Percentiles rank a stretch among this genome's conserved stretches.
These are phyloP conservation scores for Przewalskia tangutica DNA, from an alignment of 257 asterid genomes.

Conservation along the genomic window DNA sequence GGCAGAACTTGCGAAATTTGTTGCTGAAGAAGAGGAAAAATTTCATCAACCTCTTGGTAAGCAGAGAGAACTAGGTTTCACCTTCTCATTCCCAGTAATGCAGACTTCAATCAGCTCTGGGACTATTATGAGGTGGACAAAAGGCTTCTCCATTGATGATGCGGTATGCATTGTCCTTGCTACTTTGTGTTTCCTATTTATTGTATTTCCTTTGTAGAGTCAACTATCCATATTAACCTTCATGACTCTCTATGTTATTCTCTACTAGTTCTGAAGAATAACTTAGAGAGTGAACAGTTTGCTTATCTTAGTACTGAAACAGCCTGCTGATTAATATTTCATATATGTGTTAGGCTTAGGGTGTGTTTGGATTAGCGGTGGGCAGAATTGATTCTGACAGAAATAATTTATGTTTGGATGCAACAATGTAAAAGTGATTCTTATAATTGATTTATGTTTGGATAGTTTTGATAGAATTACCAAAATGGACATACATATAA, in stretches of 20 bases:
- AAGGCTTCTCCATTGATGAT: constrained; percentile 76
- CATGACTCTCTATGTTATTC: background rate
- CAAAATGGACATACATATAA: too few species aligned
- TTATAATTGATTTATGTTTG: too few species aligned
- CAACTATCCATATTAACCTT: background rate
- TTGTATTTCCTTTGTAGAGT: background rate
- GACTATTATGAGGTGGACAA: constrained; percentile 82
- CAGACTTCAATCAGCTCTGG: constrained; percentile 68
- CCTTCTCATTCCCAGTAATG: constrained; percentile 42
- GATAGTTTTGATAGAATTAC: too few species aligned
- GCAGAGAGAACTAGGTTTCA: constrained; percentile 36
- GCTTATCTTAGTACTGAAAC: background rate
- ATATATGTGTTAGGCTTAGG: background rate
- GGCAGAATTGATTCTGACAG: too few species aligned
- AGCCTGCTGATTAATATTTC: background rate
- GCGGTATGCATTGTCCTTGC: constrained; percentile 19
- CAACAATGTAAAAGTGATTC: too few species aligned
- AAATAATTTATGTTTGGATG: too few species aligned
- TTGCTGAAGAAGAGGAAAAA: constrained; percentile 22
- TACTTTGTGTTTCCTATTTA: background rate
- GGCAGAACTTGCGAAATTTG: constrained; percentile 25
- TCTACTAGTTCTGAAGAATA: background rate
- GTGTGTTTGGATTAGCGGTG: too few species aligned
- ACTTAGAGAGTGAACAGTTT: background rate
- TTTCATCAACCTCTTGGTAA: constrained; percentile 27